phyloP scores from a whole-genome alignment of 2,329 filamentous ascomycete genomes.

The Microthyrium microscopicum region DNA sequence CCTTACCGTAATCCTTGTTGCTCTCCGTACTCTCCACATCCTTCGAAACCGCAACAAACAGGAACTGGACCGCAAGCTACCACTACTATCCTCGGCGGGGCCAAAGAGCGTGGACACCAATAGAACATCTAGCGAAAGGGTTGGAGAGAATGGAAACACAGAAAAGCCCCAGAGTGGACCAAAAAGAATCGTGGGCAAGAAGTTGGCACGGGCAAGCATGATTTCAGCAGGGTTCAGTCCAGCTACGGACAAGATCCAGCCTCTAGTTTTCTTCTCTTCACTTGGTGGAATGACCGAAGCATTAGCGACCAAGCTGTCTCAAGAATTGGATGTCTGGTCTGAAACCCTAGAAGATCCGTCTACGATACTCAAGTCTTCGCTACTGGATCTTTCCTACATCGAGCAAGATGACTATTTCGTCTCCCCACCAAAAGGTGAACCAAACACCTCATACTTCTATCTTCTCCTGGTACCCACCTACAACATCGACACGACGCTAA shows the following conservation, averaged over 20 bases:
- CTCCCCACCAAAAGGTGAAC: slow-evolving; percentile 40
- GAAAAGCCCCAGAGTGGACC: slow-evolving; percentile 13
- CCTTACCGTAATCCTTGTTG: slow-evolving; percentile 2
- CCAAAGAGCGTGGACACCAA: slow-evolving; percentile 11
- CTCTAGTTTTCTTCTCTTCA: slow-evolving; percentile 77
- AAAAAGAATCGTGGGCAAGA: slow-evolving; percentile 22
- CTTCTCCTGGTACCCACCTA: slow-evolving; percentile 76
- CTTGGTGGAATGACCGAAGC: slow-evolving; percentile 70
- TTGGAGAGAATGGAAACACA: slow-evolving; percentile 5
- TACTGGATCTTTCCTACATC: slow-evolving; percentile 66
- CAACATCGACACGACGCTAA: slow-evolving; percentile 85
- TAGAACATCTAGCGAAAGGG: slow-evolving; percentile 17
- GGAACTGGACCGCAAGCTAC: slow-evolving; percentile 16
- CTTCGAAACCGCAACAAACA: slow-evolving; percentile 13
- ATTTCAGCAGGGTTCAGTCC: slow-evolving; percentile 16
- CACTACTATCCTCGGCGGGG: slow-evolving; percentile 15
- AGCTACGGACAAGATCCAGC: slow-evolving; percentile 39
- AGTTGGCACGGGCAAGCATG: slow-evolving; percentile 12
- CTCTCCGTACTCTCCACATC: slow-evolving; percentile 2
- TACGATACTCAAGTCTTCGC: slow-evolving; percentile 38
- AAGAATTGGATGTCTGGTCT: slow-evolving; percentile 32
- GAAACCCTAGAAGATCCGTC: slow-evolving; percentile 12
- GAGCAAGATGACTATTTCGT: slow-evolving; percentile 93
- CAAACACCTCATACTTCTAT: slow-evolving; percentile 53
- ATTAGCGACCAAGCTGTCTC: slow-evolving; percentile 47